These are phyloP conservation scores for Fusarium concolor DNA, from an alignment of 2,329 filamentous ascomycete genomes.

Conservation along the genomic window DNA sequence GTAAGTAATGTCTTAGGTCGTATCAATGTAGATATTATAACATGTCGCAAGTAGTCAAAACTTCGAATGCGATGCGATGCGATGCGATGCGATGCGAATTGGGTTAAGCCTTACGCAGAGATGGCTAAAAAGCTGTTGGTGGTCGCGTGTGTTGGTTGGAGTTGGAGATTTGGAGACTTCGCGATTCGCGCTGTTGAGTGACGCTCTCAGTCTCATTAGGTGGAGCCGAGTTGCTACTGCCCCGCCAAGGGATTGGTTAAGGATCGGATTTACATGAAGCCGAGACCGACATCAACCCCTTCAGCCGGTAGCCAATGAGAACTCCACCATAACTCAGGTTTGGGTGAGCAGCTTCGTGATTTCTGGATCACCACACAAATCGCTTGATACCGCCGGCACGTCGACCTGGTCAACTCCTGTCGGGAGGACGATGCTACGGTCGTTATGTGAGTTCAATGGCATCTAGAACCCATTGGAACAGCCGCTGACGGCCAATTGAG, in stretches of 20 bases:
- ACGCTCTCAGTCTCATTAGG: slow-evolving; percentile 15
- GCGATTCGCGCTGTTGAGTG: slow-evolving; percentile 29
- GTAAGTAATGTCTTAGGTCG: slow-evolving; percentile 20
- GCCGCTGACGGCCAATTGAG: slow-evolving; percentile 45
- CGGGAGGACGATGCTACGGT: slow-evolving; percentile 44
- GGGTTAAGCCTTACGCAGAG: not conserved
- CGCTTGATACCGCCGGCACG: slow-evolving; percentile 44
- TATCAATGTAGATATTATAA: slow-evolving; percentile 35
- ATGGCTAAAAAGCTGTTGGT: slow-evolving; percentile 4
- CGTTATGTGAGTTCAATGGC: slow-evolving; percentile 45
- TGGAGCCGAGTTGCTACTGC: slow-evolving; percentile 11
- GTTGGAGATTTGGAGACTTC: slow-evolving; percentile 38
- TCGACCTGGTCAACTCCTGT: slow-evolving; percentile 37
- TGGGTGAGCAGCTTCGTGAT: slow-evolving; percentile 39
- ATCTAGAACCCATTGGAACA: slow-evolving; percentile 10
- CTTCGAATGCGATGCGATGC: not conserved
- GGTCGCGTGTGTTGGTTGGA: slow-evolving; percentile 17
- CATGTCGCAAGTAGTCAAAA: slow-evolving; percentile 37
- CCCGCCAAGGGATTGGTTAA: slow-evolving; percentile 15
- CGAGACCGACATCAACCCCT: slow-evolving; percentile 15
- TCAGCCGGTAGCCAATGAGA: slow-evolving; percentile 40
- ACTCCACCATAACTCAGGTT: slow-evolving; percentile 35
- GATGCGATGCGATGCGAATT: not conserved
- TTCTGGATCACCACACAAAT: slow-evolving; percentile 44
- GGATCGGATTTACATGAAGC: slow-evolving; percentile 32